phyloP scores from a whole-genome alignment of 352 stramenopile species.

The Globisporangium mamillatum region DNA sequence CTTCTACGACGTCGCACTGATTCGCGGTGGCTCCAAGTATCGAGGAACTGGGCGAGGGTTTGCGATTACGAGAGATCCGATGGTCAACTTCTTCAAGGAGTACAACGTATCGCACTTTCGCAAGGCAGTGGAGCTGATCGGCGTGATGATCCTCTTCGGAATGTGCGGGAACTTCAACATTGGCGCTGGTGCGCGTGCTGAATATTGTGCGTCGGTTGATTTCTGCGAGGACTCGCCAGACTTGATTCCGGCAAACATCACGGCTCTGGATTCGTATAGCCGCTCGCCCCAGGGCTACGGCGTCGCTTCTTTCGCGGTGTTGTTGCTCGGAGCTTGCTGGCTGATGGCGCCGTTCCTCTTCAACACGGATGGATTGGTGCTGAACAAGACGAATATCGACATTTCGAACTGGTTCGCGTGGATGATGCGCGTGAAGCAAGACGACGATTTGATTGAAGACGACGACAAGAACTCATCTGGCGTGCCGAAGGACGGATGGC shows the following conservation, averaged over 20 bases:
- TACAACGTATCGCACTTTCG: conserved; percentile 86
- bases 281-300: conserved; percentile 72
- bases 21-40: conserved; percentile 85
- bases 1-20: conserved; percentile 83
- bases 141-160: conserved; percentile 80
- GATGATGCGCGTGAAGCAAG: conserved; percentile 74
- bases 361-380: conserved; percentile 87
- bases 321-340: conserved; percentile 81
- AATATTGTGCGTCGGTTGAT: conserved; percentile 40
- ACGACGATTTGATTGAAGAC: conserved; percentile 33
- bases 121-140: conserved; percentile 86
- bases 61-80: conserved; percentile 80
- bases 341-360: conserved; percentile 83
- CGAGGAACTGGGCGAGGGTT: conserved; percentile 84
- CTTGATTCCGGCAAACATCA: conserved; percentile 66
- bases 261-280: conserved; percentile 52
- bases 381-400: conserved; percentile 81
- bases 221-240: conserved; percentile 49
- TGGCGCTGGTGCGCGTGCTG: conserved; percentile 34
- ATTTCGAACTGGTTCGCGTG: conserved; percentile 81
- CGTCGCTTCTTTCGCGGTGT: conserved; percentile 77
- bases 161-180: conserved; percentile 80
- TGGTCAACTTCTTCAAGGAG: conserved; percentile 89
- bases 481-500: conserved; percentile 64
- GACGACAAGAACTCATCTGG: conserved; percentile 31